These are phyloP conservation scores for Penicillium dipodomyicola DNA, from an alignment of 495 filamentous ascomycete genomes.

Conservation along the genomic window DNA sequence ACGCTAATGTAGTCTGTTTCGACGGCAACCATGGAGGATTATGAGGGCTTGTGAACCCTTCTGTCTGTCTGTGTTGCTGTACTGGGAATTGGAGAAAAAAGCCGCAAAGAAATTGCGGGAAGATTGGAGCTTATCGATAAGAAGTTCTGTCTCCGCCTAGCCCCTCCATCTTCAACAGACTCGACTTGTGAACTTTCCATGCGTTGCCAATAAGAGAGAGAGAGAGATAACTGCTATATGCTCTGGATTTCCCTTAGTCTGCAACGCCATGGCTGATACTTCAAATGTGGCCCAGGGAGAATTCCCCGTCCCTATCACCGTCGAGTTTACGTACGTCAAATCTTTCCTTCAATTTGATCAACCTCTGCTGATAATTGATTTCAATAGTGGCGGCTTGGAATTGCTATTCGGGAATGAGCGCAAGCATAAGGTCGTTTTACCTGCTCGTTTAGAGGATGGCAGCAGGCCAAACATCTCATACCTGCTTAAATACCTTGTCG, in stretches of 20 bases:
- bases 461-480: slow-evolving; percentile 66
- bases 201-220: not conserved
- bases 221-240: not conserved
- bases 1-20: slow-evolving; percentile 68
- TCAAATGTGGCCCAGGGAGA: slow-evolving; percentile 11
- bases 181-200: slow-evolving; percentile 8
- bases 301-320: slow-evolving; percentile 50
- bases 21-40: slow-evolving; percentile 43
- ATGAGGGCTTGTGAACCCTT: not conserved
- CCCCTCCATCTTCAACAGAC: slow-evolving; percentile 15
- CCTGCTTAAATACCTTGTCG: slow-evolving; percentile 76
- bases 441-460: slow-evolving; percentile 57
- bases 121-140: slow-evolving; percentile 48
- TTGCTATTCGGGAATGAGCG: slow-evolving; percentile 84
- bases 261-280: slow-evolving; percentile 11
- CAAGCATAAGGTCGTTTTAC: slow-evolving; percentile 66
- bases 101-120: slow-evolving; percentile 27
- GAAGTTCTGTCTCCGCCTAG: slow-evolving; percentile 19
- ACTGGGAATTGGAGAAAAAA: slow-evolving; percentile 20
- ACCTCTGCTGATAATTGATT: slow-evolving; percentile 14
- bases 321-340: slow-evolving; percentile 70
- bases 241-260: not conserved
- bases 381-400: slow-evolving; percentile 82
- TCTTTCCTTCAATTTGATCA: not conserved
- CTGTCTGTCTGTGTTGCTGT: not conserved